Base-by-base conservation (phyloP, 306 rosid genomes). In the Arachis hypogaea region DNA sequence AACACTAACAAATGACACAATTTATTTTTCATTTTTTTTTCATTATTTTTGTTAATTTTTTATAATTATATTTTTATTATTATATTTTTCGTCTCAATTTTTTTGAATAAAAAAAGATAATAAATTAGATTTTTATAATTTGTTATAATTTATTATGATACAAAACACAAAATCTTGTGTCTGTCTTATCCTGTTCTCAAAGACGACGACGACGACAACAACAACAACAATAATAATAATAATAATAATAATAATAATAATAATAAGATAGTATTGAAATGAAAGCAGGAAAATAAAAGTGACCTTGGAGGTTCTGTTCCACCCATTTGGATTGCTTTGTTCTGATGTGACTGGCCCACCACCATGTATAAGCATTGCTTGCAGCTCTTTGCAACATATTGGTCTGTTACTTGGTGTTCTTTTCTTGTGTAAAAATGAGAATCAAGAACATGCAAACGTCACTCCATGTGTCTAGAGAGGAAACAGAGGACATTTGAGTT, bases 281-380 rank as follows among this genome's bases (percentile, higher is more conserved):
- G 36, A 69, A 69, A 43, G 11, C 36, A 41, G 18, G 3, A 16
- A 69, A 60, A 9, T 33, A 54, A 54, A 28, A 12, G 5, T 40
- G 5, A 92, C 98, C 98, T 83, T 82, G 90, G 76, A 92, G 98
- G 82, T 85, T 92, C 59, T 89, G 93, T 59, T 92, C 98, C 71
- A 92, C 81, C 98, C 98, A 92, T 92, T 92, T 92, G 56, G 98
- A 92, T 80, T 92, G 98, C 84, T 92, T 92, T 68, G 98, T 92
- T 72, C 98, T 83, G 87, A 92, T 86, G 84, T 92, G 98, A 82
- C 98, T 88, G 4, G 98, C 96, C 96, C 93, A 89, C 98, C 98
- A 92, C 98, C 98, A 92, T 81, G 98, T 89, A 86, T 92, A 92
- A 9, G 98, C 96, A 82, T 84, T 89, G 86, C 89, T 92, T 81